Percentiles rank a stretch among this genome's conserved stretches.
Conservation (phyloP, 768 basidiomycete species). For the Pholiota molesta region DNA sequence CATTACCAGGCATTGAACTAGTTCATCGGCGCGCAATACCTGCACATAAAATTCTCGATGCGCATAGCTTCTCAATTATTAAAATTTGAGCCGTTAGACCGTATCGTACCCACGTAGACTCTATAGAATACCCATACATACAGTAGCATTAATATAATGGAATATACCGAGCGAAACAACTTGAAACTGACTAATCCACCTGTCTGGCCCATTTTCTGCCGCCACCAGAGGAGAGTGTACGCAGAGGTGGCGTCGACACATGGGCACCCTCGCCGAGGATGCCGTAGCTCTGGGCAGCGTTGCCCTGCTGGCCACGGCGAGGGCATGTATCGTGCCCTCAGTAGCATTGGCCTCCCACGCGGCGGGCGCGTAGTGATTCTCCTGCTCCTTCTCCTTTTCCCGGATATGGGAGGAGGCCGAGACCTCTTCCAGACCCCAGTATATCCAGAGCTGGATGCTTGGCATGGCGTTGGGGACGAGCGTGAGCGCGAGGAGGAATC, state of each 20-base stretch:
- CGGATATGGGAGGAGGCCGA: neutral
- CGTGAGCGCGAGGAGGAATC: conserved; percentile 86
- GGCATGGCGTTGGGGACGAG: conserved; percentile 46
- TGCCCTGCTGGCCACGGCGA: conserved; percentile 1
- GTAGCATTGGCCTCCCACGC: conserved; percentile 7
- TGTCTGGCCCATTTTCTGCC: conserved; percentile 76
- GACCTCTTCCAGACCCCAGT: conserved; percentile 64
- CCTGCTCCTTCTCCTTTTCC: conserved; percentile 8
- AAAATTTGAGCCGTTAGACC: too few species aligned
- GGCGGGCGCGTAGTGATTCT: conserved; percentile 4
- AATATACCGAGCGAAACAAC: neutral
- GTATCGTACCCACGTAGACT: too few species aligned
- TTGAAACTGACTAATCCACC: conserved; percentile 55
- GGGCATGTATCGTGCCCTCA: neutral
- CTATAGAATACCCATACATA: too few species aligned
- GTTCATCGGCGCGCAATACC: too few species aligned
- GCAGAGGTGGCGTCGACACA: conserved; percentile 44
- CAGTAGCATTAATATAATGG: neutral
- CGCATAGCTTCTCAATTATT: too few species aligned
- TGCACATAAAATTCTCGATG: too few species aligned
- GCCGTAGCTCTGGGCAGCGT: conserved; percentile 10
- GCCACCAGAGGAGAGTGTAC: conserved; percentile 46
- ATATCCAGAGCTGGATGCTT: conserved; percentile 79
- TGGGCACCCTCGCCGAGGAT: conserved; percentile 24
- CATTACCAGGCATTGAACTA: too few species aligned